Base-by-base conservation (phyloP, 2,329 filamentous ascomycete species). In the Scytalidium lignicola region DNA sequence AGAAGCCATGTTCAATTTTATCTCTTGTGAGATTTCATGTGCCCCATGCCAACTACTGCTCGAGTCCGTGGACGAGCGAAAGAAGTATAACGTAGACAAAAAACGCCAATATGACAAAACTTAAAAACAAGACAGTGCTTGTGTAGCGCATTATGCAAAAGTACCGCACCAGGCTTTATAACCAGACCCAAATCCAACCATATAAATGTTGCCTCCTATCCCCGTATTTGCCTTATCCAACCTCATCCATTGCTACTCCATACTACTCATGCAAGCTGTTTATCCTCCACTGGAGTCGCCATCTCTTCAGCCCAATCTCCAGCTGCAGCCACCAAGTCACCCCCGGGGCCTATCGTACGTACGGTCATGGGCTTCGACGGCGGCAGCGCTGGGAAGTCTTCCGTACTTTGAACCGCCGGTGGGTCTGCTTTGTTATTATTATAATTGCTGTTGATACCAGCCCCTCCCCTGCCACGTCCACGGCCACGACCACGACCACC, bases 221-320 rank as follows among this genome's bases (percentile, higher is more conserved):
- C 41, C 17, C 20, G 22, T 41, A 18, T 18, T 21, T 10, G 17
- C 12, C 13, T 21, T 21, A 18, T 19, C 17, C 39, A 41, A 19
- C 39, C 8, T n/a, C n/a, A n/a, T n/a, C n/a, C n/a, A n/a, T n/a
- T n/a, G n/a, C n/a, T n/a, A n/a, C n/a, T n/a, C n/a, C n/a, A n/a
- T 21, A 19, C 40, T 17, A 12, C 18, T 22, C 28, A 40, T 37
- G 32, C 32, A 8, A 17, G 5, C 32, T 37, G 32, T 17, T 59
- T 58, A 23, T 58, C 55, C 21, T 60, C 59, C 17, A 58, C 48
- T 6, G 58, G 57, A 1, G 56, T 59, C 40, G 58, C 58, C 59
- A 63, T 62, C 42, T 64, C 61, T 44, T 62, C 60, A 2, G 60
- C 60, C 59, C 59, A 63, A 32, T 62, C 57, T 9, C 51, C 54